Evolutionary conservation across 306 rosid species (phyloP).

Genomic region (Acacia acuminata): DNA sequence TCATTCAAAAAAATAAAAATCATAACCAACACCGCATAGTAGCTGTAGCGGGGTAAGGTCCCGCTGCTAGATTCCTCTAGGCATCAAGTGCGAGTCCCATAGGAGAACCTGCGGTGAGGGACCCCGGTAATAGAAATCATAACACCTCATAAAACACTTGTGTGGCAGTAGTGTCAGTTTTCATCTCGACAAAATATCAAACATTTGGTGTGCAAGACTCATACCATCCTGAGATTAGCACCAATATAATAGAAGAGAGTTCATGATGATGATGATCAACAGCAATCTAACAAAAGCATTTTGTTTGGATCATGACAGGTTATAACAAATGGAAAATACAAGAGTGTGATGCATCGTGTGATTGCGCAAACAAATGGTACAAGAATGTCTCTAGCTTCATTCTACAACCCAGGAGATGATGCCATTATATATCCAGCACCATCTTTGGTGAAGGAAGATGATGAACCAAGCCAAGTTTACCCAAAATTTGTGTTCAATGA

Average conservation of each 20-base stretch:
- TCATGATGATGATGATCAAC: background rate
- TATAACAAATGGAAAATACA: constrained; percentile 88
- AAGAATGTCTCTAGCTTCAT: constrained; percentile 94
- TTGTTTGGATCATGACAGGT: constrained; percentile 45
- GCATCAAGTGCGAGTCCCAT: no score
- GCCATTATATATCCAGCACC: constrained; percentile 87
- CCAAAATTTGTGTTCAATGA: constrained; percentile 94
- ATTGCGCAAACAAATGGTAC: constrained; percentile 69
- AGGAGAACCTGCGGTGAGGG: no score
- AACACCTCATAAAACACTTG: background rate
- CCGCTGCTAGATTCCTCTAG: no score
- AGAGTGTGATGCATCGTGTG: constrained; percentile 87
- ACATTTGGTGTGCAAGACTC: background rate
- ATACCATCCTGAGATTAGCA: constrained; percentile 6
- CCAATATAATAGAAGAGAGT: no score
- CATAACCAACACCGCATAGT: no score
- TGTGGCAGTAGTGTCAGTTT: background rate
- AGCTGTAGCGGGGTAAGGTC: no score
- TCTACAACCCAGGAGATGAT: constrained; percentile 90
- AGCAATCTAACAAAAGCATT: background rate
- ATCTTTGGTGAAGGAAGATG: constrained; percentile 59
- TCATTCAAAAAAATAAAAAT: background rate
- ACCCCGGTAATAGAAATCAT: background rate
- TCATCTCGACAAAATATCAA: background rate
- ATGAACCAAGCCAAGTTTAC: constrained; percentile 54